Conservation (phyloP, 768 basidiomycete species). For the Rubroboletus pulcherrimus region DNA sequence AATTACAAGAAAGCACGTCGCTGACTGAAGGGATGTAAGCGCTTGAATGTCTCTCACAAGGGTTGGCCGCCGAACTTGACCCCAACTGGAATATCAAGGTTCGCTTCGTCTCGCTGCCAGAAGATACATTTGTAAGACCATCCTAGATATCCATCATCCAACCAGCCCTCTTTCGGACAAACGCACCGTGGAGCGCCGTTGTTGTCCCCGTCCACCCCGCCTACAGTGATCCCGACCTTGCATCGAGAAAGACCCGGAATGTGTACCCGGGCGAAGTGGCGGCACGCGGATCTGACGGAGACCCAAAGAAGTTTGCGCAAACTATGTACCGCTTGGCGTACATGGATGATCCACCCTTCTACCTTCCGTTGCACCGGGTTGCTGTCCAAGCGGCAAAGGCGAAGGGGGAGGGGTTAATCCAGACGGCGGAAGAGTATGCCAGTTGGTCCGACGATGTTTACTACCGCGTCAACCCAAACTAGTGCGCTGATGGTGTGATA, state of each 20-base stretch:
- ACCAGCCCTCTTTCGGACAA: constrained; percentile 23
- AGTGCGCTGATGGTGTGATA: background rate
- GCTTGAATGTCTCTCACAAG: constrained; percentile 38
- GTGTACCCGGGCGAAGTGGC: constrained; percentile 10
- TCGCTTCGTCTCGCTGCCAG: background rate
- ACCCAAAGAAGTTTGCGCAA: constrained; percentile 23
- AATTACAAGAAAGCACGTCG: background rate
- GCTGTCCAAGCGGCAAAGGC: constrained; percentile 20
- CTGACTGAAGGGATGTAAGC: constrained; percentile 24
- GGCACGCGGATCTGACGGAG: constrained; percentile 10
- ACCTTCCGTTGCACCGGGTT: constrained; percentile 22
- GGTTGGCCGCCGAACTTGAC: constrained; percentile 39
- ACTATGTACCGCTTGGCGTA: constrained; percentile 14
- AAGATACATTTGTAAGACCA: background rate
- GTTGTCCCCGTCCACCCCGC: constrained; percentile 20
- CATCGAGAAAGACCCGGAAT: constrained; percentile 12
- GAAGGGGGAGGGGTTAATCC: constrained; percentile 22
- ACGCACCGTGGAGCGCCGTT: background rate
- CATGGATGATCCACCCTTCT: constrained; percentile 26
- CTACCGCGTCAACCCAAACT: constrained; percentile 3
- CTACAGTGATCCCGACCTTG: constrained; percentile 13
- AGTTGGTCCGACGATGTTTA: constrained; percentile 29
- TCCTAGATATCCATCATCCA: constrained; percentile 24
- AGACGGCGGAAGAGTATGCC: constrained; percentile 24
- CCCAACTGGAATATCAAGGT: constrained; percentile 49